Conservation (phyloP, 75 land plant species). For the Pseudotsuga menziesii region DNA sequence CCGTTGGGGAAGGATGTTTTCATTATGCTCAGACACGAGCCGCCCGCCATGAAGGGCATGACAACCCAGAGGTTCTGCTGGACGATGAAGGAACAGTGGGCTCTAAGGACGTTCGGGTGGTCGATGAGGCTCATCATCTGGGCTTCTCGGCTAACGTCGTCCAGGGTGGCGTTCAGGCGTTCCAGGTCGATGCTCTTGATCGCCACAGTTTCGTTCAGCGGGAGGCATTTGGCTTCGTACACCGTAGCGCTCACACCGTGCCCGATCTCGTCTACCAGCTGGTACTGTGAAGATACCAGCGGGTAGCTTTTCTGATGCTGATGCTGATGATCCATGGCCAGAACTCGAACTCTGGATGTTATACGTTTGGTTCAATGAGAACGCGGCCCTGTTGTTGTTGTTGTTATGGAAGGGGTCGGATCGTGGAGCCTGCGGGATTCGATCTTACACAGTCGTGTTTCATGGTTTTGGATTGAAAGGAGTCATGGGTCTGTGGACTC, state of each 20-base stretch:
- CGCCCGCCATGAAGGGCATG: slow-evolving; percentile 95
- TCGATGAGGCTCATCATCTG: slow-evolving; percentile 71
- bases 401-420: too few relatives aligned
- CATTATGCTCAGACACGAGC: slow-evolving; percentile 77
- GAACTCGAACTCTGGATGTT: too few relatives aligned
- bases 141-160: slow-evolving; percentile 64
- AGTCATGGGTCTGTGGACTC: too few relatives aligned
- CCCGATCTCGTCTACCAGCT: slow-evolving; percentile 64
- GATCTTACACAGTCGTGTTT: too few relatives aligned
- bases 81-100: slow-evolving; percentile 88
- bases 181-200: slow-evolving; percentile 86
- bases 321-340: too few relatives aligned
- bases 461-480: too few relatives aligned
- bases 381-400: too few relatives aligned
- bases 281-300: slow-evolving; percentile 38
- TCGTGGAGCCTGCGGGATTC: too few relatives aligned
- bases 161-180: slow-evolving; percentile 47
- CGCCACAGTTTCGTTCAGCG: slow-evolving; percentile 47
- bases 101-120: slow-evolving; percentile 86
- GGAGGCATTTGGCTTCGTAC: slow-evolving; percentile 66
- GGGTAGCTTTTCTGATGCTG: slow-evolving; percentile 29
- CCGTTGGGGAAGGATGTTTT: slow-evolving; percentile 68
- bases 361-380: too few relatives aligned
- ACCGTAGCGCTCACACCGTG: slow-evolving; percentile 79
- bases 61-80: slow-evolving; percentile 80